Percentiles rank a stretch among this genome's conserved stretches.
phyloP scores from a whole-genome alignment of 2,329 filamentous ascomycete species.

The Chrysosporium keratinophilum region DNA sequence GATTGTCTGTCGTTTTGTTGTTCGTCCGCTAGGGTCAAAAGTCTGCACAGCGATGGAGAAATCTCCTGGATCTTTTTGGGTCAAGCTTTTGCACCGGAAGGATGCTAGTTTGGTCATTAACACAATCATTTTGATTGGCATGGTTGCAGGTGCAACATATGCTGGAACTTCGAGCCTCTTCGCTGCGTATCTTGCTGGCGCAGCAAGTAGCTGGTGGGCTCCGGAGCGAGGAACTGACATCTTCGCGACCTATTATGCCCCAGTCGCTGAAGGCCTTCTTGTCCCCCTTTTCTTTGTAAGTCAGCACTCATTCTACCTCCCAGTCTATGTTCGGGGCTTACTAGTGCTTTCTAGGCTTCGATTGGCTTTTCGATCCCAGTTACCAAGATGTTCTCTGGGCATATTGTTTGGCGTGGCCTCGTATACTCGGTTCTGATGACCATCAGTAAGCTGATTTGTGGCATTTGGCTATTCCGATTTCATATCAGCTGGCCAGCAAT shows the following conservation, averaged over 20 bases:
- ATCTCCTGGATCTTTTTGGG: no score
- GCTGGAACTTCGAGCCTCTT: slow-evolving; percentile 49
- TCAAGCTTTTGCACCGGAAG: background rate
- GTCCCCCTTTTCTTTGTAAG: background rate
- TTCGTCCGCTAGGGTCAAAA: slow-evolving; percentile 13
- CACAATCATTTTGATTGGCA: slow-evolving; percentile 32
- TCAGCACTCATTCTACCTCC: background rate
- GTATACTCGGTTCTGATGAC: slow-evolving; percentile 64
- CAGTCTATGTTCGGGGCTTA: background rate
- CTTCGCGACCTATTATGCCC: background rate
- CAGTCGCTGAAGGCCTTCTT: background rate
- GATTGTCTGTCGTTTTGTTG: slow-evolving; percentile 22
- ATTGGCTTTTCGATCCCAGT: slow-evolving; percentile 74
- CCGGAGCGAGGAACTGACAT: slow-evolving; percentile 20
- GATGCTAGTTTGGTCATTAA: background rate
- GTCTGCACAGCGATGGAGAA: no score
- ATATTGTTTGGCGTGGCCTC: slow-evolving; percentile 60
- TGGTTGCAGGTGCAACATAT: slow-evolving; percentile 43
- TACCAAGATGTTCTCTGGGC: slow-evolving; percentile 53
- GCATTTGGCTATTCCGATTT: slow-evolving; percentile 38
- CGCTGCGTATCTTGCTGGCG: slow-evolving; percentile 49
- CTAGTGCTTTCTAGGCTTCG: background rate
- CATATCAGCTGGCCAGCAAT: background rate
- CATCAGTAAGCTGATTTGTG: slow-evolving; percentile 51
- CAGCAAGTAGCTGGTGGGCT: slow-evolving; percentile 35